Evolutionary conservation across 228 moss, liverwort and hornwort genomes (phyloP), one percentile per base, ranked within the genome.

Genomic region (Sphagnum magellanicum): DNA sequence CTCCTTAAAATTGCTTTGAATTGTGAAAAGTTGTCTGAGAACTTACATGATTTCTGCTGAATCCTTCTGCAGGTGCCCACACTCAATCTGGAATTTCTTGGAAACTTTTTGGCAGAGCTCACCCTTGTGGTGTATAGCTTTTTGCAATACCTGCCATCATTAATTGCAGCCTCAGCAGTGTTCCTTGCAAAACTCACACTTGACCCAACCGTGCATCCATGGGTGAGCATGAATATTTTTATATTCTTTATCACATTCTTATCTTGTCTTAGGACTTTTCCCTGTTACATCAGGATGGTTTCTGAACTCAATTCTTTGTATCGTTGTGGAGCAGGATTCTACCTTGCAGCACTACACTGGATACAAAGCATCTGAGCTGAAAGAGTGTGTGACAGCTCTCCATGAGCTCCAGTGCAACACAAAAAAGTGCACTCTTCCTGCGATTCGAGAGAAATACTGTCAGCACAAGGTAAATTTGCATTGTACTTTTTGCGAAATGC

Each of bases 311-410:
- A 32, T 2, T 32, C 32, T 32, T 32, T 8, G 4, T 4, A 12
- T 70, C 48, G 12, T n/a, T 12, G 16, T 53, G 48, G 13, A 15
- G 15, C 69, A 70, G 69, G 77, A 81, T 53, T 4, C 67, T 10
- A 85, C 85, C 48, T 63, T 85, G 51, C 81, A 70, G 72, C 85
- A 85, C 51, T 85, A 85, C 69, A 79, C 85, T 51, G 81, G 81
- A 48, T 85, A 85, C 12, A 60, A 79, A 17, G 71, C 85, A 4
- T 76, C 79, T 50, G 81, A 85, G 16, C 62, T 85, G 5, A 76
- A 73, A 53, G 79, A 81, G 0, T 85, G 85, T 15, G 85, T 79
- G 58, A 76, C 63, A 64, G 81, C 76, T 50, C 76, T 85, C 72
- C 77, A 81, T 64, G 76, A 79, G 50, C 73, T 85, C 15, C 85